phyloP scores from a whole-genome alignment of 176 grass and related monocot genomes.

The Guadua angustifolia region DNA sequence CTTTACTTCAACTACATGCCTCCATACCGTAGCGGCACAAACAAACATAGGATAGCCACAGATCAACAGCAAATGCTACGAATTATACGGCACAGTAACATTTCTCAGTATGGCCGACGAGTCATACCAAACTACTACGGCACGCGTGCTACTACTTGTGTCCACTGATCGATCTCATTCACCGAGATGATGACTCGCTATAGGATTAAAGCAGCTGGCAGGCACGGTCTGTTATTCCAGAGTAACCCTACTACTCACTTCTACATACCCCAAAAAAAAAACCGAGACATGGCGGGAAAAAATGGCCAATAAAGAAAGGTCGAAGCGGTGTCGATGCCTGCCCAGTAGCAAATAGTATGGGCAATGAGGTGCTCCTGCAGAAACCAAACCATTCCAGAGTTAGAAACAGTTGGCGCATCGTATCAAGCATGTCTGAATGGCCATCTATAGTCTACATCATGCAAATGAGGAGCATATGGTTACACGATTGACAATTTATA shows the following conservation, averaged over 20 bases:
- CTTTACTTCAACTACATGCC: too few relatives aligned
- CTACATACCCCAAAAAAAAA: slow-evolving; percentile 42
- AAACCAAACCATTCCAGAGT: slow-evolving; percentile 18
- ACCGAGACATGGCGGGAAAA: slow-evolving; percentile 1
- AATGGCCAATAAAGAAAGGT: slow-evolving; percentile 16
- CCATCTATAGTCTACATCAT: background rate
- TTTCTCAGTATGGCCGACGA: slow-evolving; percentile 1
- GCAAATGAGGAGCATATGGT: background rate
- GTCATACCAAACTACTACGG: slow-evolving; percentile 22
- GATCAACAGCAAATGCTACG: background rate
- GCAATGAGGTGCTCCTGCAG: slow-evolving; percentile 56
- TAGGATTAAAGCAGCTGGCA: slow-evolving; percentile 30
- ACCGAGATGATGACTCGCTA: background rate
- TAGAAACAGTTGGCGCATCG: background rate
- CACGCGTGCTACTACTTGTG: background rate
- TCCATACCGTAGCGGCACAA: too few relatives aligned
- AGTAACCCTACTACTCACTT: slow-evolving; percentile 37
- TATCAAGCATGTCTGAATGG: background rate
- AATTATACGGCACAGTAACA: background rate
- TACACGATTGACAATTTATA: background rate
- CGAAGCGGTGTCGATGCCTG: slow-evolving; percentile 33
- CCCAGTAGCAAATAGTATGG: slow-evolving; percentile 57
- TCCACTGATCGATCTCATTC: slow-evolving; percentile 18
- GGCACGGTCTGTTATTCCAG: slow-evolving; percentile 42
- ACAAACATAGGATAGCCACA: background rate